These are phyloP conservation scores for Stephania japonica DNA, from an alignment of 164 flowering plant genomes.

Conservation along the genomic window DNA sequence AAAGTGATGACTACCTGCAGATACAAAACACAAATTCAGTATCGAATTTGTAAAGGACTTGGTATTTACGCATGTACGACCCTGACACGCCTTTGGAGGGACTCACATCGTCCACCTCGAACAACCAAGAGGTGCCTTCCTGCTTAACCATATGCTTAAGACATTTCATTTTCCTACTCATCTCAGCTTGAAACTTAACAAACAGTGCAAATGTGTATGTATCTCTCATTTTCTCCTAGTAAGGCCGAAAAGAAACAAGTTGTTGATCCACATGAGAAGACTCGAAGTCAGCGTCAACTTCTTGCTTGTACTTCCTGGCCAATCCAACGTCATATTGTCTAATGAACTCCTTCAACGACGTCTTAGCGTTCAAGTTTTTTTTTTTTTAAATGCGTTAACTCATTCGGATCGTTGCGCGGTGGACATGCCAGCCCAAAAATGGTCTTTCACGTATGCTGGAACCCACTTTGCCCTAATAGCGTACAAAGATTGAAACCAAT, in stretches of 20 bases:
- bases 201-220: no score
- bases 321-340: neutral
- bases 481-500: neutral
- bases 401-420: neutral
- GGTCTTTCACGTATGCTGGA: neutral
- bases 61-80: no score
- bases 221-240: no score
- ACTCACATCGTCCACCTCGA: no score
- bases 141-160: no score
- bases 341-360: neutral
- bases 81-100: no score
- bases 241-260: neutral
- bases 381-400: neutral
- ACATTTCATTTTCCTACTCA: no score
- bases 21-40: no score
- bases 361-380: neutral
- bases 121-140: no score
- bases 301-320: neutral
- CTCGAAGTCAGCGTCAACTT: neutral
- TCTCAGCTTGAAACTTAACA: no score
- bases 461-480: neutral
- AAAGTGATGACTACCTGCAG: no score
- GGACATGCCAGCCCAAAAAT: conserved; percentile 10
- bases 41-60: no score
- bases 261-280: neutral